Evolutionary conservation across 345 rosid species (phyloP), one percentile per base, ranked within the genome.

Genomic region (Gossypium ekmanianum): DNA sequence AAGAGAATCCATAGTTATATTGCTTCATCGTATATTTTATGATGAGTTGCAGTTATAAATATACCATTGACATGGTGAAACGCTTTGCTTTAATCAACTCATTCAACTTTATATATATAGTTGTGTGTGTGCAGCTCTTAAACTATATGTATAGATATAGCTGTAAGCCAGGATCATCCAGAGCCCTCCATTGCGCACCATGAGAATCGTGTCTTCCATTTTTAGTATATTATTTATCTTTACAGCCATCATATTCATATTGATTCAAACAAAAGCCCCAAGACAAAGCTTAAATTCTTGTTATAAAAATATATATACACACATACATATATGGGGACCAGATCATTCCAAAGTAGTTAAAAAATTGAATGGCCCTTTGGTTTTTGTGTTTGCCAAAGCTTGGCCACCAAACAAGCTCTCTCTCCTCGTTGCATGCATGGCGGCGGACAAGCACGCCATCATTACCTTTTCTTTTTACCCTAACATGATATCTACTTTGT

Each of bases 391-490:
- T 51, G 13, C 48, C 61, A 44, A 71, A 44, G 0, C 51, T 72
- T 77, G 82, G 72, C 44, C 72, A 54, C 22, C 75, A 74, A 75
- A 77, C 78, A 79, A 61, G 54, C 18, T 65, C 75, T 71, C 73
- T 73, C 83, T 81, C 41, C 7, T 81, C 81, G 83, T 79, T 67
- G 88, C 84, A 70, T 88, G 87, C 84, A 82, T 86, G 92, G 87
- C 85, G 85, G 89, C 85, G 82, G 89, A 86, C 88, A 82, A 72
- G 82, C 79, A 85, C 85, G 83, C 86, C 74, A 76, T 80, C 85
- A 75, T 61, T 76, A 3, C 20, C 77, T 61, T 61, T 75, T 66
- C 69, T 61, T 75, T 72, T 79, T 57, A 9, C 50, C 61, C 56
- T 51, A 61, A 61, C 77, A 75, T 47, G 7, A 14, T 50, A 12